These are phyloP conservation scores for Emmonsia crescens DNA, from an alignment of 2,329 filamentous ascomycete species.

Conservation along the genomic window DNA sequence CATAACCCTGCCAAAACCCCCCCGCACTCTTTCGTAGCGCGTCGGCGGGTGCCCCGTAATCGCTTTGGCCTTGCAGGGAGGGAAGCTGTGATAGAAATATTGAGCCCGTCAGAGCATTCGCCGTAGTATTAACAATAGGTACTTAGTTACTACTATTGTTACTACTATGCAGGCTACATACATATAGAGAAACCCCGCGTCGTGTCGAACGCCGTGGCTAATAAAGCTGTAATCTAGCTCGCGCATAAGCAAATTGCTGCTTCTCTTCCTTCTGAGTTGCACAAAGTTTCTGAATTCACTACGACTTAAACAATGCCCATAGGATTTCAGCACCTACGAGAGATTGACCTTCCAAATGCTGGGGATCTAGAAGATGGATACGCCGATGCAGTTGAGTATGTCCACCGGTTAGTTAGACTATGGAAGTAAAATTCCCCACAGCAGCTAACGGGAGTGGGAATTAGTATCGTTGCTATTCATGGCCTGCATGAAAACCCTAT, in stretches of 20 bases:
- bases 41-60: too few species aligned
- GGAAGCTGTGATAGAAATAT: too few species aligned
- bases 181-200: not conserved
- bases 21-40: too few species aligned
- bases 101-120: too few species aligned
- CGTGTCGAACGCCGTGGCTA: not conserved
- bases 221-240: not conserved
- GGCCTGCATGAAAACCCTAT: conserved; percentile 7
- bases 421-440: not conserved
- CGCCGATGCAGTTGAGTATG: not conserved
- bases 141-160: too few species aligned
- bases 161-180: too few species aligned
- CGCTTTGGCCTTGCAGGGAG: too few species aligned
- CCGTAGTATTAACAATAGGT: too few species aligned
- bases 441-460: conserved; percentile 1
- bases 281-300: not conserved
- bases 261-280: not conserved
- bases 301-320: not conserved
- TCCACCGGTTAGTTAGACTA: not conserved
- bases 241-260: not conserved
- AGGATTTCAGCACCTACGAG: not conserved
- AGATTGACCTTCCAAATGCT: not conserved
- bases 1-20: too few species aligned
- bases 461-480: conserved; percentile 11
- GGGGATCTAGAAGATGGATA: not conserved